Evolutionary conservation across 164 flowering plant genomes (phyloP), one percentile per base, ranked within the genome.

Genomic region (Cinnamomum micranthum): DNA sequence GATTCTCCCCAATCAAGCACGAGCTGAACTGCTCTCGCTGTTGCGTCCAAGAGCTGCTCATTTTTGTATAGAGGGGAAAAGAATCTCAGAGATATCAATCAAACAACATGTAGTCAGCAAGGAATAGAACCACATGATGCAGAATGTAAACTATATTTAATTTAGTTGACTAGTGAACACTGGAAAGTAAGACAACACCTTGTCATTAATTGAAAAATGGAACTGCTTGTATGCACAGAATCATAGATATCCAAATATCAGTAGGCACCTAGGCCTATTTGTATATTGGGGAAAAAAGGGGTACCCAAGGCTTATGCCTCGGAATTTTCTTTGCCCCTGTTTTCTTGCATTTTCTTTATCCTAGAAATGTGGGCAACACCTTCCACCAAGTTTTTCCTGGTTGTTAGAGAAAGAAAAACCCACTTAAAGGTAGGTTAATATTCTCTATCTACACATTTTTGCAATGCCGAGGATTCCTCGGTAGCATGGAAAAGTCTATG

Each of bases 31-130:
- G 96, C 93, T 88, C 92, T 87, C 35, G 97, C 94, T 31, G 98
- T 95, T 71, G 93, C 98, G 81, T 95, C 99, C 79, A 95, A 80
- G 67, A 95, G 90, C 99, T 95, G 91, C 75, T 71, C 70, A 77
- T 77, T 71, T 76, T 74, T 13, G 25, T 74, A 55, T 23, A 65
- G 59, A 76, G 14, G 33, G 62, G 35, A 75, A 78, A 27, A 68
- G 28, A 50, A 75, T 76, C 75, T 74, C 77, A 77, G 64, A 52
- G 65, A 69, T 47, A 72, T 72, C 62, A 59, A 67, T 19, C 20
- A 28, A 51, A 47, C 58, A 72, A 27, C 55, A 41, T 27, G 55
- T 4, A 50, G 67, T 55, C 70, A 47, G 64, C 6, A 25, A 50
- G 27, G 47, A 9, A 23, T 20, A 58, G 27, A 67, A 58, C 27